Base-by-base conservation (phyloP, 176 grass and related monocot genomes). In the Juncus inflexus region DNA sequence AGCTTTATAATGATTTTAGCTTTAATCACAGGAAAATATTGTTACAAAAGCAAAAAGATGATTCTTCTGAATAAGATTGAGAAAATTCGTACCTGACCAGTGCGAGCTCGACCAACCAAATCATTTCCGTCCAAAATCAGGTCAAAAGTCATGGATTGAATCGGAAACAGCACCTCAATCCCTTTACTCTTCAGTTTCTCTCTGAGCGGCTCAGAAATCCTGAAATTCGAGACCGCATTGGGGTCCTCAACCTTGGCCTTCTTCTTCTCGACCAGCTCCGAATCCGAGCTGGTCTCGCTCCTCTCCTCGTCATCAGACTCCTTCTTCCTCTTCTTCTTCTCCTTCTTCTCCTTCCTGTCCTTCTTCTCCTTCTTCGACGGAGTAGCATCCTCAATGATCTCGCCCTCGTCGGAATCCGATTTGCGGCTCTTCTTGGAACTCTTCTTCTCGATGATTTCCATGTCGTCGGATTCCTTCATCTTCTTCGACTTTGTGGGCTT, bases 81-180 rank as follows among this genome's bases (percentile, higher is more conserved):
- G 43, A 5, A 58, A 66, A 35, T 65, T 5, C 0, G 51, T 49
- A 99, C 95, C 88, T 99, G 95, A n/a, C 95, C 95, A 9, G 95
- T 99, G 37, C 95, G 83, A 1, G 95, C 95, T 13, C 95, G 95
- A 13, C 95, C 95, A 12, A 99, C 95, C 54, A 94, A 69, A 63
- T 99, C 95, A 15, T 60, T 12, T 40, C 95, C 95, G 35, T 94
- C 86, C 65, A 94, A 79, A 70, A 94, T 61, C 38, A 99, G 82
- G 66, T 84, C 69, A 79, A 94, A 99, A 58, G 95, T 99, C 78
- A 80, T 90, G 11, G 95, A 82, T 71, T 99, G 95, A 64, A 99
- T 99, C 10, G 95, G 95, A 61, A 99, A 99, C 5, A 99, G 75
- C 35, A 79, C 71, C 52, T 86, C 82, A 56, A 99, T 99, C 2